Conservation (phyloP, 2,329 filamentous ascomycete genomes). For the Alternaria brassicae region DNA sequence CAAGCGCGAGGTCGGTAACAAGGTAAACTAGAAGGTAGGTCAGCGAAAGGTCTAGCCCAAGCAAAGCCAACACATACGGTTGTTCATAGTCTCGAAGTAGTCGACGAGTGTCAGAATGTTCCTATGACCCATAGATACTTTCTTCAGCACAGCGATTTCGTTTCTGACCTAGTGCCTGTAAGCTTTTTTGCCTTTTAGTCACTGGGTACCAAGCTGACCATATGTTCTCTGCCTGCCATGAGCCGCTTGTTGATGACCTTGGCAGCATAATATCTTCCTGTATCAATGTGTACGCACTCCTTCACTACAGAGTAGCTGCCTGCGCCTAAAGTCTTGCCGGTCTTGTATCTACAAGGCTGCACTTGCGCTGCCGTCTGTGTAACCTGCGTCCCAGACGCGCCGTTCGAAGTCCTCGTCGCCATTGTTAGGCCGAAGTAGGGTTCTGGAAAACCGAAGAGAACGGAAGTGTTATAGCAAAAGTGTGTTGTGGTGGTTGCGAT, state of each 20-base stretch:
- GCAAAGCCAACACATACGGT: constrained; percentile 63
- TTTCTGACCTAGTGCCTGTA: constrained; percentile 77
- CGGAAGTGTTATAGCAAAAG: neutral
- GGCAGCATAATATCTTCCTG: constrained; percentile 95
- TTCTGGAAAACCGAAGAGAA: neutral
- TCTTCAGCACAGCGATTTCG: constrained; percentile 96
- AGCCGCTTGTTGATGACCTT: constrained; percentile 99
- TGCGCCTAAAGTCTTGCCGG: constrained; percentile 94
- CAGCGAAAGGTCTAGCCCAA: constrained; percentile 6
- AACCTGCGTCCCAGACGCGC: constrained; percentile 42
- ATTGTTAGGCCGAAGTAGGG: neutral
- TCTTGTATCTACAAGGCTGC: constrained; percentile 97
- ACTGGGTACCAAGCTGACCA: constrained; percentile 66
- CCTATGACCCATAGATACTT: constrained; percentile 98
- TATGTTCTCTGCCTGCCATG: constrained; percentile 97
- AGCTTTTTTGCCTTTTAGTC: constrained; percentile 8
- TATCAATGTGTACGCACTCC: constrained; percentile 98
- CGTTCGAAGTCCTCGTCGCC: constrained; percentile 39
- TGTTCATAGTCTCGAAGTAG: constrained; percentile 99
- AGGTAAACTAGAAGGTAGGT: constrained; percentile 72
- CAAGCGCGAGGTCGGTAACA: constrained; percentile 93
- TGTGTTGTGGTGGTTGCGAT: constrained; percentile 1
- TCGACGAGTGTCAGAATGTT: constrained; percentile 98
- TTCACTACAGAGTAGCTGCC: constrained; percentile 99
- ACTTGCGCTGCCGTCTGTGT: constrained; percentile 63